Evolutionary conservation across 805 yeast species (phyloP).

Genomic region (Komagataella mondaviorum): DNA sequence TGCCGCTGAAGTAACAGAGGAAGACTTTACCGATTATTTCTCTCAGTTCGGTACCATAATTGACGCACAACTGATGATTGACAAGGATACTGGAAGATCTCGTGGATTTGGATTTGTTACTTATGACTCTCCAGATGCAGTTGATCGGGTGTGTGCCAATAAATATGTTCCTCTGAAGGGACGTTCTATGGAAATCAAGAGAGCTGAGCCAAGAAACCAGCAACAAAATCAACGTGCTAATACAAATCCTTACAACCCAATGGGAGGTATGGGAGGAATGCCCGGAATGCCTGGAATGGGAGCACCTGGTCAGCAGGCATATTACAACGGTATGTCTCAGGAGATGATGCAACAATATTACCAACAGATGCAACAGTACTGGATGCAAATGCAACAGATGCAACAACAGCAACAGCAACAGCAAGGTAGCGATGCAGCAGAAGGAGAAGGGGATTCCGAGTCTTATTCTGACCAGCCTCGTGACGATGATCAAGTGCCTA

Average conservation of each 20-base stretch:
- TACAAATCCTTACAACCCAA: slow-evolving; percentile 8
- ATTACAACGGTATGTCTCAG: slow-evolving; percentile 18
- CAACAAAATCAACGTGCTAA: slow-evolving; percentile 22
- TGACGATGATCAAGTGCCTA: slow-evolving; percentile 20
- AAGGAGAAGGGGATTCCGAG: slow-evolving; percentile 2
- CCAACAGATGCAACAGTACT: slow-evolving; percentile 43
- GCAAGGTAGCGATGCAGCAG: slow-evolving; percentile 3
- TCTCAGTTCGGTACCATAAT: slow-evolving; percentile 81
- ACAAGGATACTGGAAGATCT: slow-evolving; percentile 92
- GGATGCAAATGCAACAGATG: slow-evolving; percentile 51
- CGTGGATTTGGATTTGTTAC: slow-evolving; percentile 97
- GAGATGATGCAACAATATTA: slow-evolving; percentile 54
- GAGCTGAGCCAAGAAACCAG: slow-evolving; percentile 74
- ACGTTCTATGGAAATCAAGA: slow-evolving; percentile 69
- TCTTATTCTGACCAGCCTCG: slow-evolving; percentile 6
- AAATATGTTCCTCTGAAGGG: slow-evolving; percentile 79
- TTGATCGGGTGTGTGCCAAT: slow-evolving; percentile 74
- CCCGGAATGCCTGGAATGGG: slow-evolving; percentile 1
- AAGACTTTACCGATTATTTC: slow-evolving; percentile 78
- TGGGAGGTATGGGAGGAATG: slow-evolving; percentile 2
- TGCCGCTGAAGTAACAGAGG: slow-evolving; percentile 84
- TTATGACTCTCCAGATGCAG: slow-evolving; percentile 88
- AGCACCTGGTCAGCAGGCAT: slow-evolving; percentile 1
- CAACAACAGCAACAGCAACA: slow-evolving; percentile 21
- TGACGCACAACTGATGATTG: slow-evolving; percentile 95